Conservation (phyloP, 768 basidiomycete genomes). For the Russula vinacea region DNA sequence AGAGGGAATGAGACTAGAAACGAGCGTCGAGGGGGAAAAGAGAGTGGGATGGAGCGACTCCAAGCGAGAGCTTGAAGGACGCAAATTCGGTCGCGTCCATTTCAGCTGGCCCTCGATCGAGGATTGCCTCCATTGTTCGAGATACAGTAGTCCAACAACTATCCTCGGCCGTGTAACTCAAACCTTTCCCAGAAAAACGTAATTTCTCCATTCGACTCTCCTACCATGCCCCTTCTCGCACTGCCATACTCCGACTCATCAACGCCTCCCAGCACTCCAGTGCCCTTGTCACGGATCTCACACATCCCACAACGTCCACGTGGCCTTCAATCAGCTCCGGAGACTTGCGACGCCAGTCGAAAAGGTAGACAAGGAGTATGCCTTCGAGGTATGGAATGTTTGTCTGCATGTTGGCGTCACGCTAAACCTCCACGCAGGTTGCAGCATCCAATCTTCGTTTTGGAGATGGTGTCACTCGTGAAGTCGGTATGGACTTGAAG, state of each 20-base stretch:
- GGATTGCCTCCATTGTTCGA: no score
- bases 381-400: slow-evolving; percentile 65
- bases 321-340: slow-evolving; percentile 59
- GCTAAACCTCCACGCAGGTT: slow-evolving; percentile 45
- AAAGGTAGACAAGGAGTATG: slow-evolving; percentile 77
- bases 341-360: slow-evolving; percentile 77
- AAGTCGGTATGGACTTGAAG: slow-evolving; percentile 92
- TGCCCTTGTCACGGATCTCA: slow-evolving; percentile 80
- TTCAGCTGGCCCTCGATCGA: no score
- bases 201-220: neutral
- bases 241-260: slow-evolving; percentile 68
- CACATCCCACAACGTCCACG: slow-evolving; percentile 41
- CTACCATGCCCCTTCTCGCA: slow-evolving; percentile 48
- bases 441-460: slow-evolving; percentile 87
- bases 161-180: neutral
- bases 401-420: neutral
- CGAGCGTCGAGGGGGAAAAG: slow-evolving; percentile 29
- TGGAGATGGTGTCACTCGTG: slow-evolving; percentile 84
- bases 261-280: slow-evolving; percentile 66
- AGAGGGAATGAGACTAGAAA: slow-evolving; percentile 31
- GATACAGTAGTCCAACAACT: neutral
- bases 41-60: neutral
- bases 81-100: no score
- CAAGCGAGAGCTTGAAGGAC: no score
- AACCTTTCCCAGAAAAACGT: slow-evolving; percentile 2